Evolutionary conservation across 495 filamentous ascomycete species (phyloP).

Genomic region (Parmelia sp.): DNA sequence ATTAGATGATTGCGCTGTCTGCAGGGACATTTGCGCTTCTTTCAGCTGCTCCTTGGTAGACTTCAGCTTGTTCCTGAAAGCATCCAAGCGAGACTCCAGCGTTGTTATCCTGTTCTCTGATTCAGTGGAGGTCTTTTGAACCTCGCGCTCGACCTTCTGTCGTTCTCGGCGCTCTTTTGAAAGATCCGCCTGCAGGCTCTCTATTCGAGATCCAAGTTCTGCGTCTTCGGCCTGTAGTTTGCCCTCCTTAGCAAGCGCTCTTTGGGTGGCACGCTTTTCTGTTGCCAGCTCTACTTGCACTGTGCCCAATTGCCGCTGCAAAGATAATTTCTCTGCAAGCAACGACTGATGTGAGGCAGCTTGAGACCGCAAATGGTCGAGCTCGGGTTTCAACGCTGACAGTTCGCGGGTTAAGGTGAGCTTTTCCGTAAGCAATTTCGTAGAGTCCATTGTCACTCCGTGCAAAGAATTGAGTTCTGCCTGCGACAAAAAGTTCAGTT

Average conservation of each 20-base stretch:
- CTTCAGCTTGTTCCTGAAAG: constrained; percentile 58
- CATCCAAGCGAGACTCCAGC: constrained; percentile 61
- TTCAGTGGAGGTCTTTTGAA: constrained; percentile 34
- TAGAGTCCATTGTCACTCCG: constrained; percentile 55
- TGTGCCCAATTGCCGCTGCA: constrained; percentile 67
- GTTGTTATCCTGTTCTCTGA: constrained; percentile 50
- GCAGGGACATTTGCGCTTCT: constrained; percentile 42
- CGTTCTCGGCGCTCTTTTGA: constrained; percentile 39
- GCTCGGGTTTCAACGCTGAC: constrained; percentile 61
- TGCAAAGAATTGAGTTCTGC: constrained; percentile 61
- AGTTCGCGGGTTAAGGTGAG: constrained; percentile 65
- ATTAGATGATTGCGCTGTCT: constrained; percentile 37
- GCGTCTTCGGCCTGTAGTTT: constrained; percentile 43
- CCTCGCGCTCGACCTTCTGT: constrained; percentile 32
- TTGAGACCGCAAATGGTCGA: constrained; percentile 72
- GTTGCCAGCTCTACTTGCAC: constrained; percentile 74
- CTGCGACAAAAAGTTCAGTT: constrained; percentile 35
- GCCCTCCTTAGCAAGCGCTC: constrained; percentile 46
- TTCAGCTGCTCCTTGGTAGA: constrained; percentile 66
- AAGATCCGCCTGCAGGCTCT: constrained; percentile 41
- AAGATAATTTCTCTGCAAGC: constrained; percentile 64
- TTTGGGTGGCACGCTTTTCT: constrained; percentile 62
- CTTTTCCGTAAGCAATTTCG: constrained; percentile 70
- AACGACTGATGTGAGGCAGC: constrained; percentile 56
- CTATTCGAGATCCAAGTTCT: constrained; percentile 36